Conservation (phyloP, 768 basidiomycete genomes). For the Leccinum uliginosum region DNA sequence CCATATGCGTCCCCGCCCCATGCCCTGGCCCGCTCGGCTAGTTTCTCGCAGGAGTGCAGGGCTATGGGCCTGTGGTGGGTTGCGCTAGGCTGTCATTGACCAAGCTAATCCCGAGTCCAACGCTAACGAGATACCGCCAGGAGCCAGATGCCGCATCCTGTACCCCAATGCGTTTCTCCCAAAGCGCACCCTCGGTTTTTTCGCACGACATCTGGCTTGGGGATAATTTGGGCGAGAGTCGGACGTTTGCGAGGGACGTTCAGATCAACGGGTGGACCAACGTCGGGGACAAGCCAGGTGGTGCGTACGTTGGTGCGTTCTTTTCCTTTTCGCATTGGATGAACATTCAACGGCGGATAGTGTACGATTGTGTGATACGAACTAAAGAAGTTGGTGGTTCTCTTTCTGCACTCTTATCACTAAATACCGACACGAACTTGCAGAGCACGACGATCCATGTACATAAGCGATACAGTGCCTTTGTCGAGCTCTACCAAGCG, state of each 20-base stretch:
- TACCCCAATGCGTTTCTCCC: slow-evolving; percentile 24
- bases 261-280: slow-evolving; percentile 66
- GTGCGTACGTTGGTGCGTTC: slow-evolving; percentile 59
- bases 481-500: slow-evolving; percentile 47
- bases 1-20: not conserved
- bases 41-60: not conserved
- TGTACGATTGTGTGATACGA: slow-evolving; percentile 67
- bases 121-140: not conserved
- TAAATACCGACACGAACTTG: not conserved
- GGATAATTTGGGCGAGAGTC: slow-evolving; percentile 52
- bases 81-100: not conserved
- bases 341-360: slow-evolving; percentile 23
- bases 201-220: slow-evolving; percentile 69
- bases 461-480: slow-evolving; percentile 65
- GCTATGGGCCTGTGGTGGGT: not conserved
- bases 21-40: not conserved
- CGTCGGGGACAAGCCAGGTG: slow-evolving; percentile 62
- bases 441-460: slow-evolving; percentile 61
- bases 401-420: too few relatives aligned
- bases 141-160: slow-evolving; percentile 21
- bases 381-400: slow-evolving; percentile 49
- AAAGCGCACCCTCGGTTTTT: slow-evolving; percentile 50
- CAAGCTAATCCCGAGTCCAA: not conserved
- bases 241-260: slow-evolving; percentile 61
- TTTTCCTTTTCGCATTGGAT: not conserved